A percentile compares a stretch with the other conserved stretches of the same genome.
phyloP scores from a whole-genome alignment of 345 rosid genomes.

The Microcos paniculata region DNA sequence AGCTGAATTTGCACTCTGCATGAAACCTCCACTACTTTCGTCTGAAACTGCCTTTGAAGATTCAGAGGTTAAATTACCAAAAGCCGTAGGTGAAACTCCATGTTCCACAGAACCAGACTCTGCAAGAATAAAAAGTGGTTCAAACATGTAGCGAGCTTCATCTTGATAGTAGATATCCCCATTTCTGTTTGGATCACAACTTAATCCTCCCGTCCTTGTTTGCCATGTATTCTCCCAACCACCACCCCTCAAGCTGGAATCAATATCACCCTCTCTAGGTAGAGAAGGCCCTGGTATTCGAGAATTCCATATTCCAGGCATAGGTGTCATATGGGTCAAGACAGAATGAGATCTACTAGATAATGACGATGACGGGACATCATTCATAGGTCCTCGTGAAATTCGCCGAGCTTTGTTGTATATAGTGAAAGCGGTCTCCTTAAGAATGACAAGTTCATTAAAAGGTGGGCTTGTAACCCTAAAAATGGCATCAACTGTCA shows the following conservation, averaged over 20 bases:
- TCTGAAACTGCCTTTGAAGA: conserved; percentile 56
- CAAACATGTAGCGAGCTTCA: conserved; percentile 77
- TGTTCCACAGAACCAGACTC: conserved; percentile 93
- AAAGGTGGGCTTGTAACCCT: conserved; percentile 87
- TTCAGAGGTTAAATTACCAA: conserved; percentile 55
- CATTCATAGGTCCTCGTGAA: conserved; percentile 68
- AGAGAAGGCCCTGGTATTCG: conserved; percentile 76
- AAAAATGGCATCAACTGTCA: conserved; percentile 88
- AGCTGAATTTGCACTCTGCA: conserved; percentile 49
- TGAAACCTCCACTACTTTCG: conserved; percentile 64
- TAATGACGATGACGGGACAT: conserved; percentile 57
- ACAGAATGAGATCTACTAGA: conserved; percentile 69
- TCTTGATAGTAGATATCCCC: conserved; percentile 66
- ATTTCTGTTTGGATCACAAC: conserved; percentile 71
- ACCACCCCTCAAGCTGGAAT: conserved; percentile 70
- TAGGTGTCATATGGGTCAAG: conserved; percentile 57
- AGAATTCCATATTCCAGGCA: conserved; percentile 84
- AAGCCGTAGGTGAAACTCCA: conserved; percentile 62
- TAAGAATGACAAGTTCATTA: conserved; percentile 80
- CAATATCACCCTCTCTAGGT: conserved; percentile 89
- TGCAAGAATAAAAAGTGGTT: conserved; percentile 94
- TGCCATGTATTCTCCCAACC: conserved; percentile 95
- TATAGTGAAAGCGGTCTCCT: conserved; percentile 93
- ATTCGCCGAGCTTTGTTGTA: conserved; percentile 93
- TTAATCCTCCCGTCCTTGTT: conserved; percentile 76